phyloP scores from a whole-genome alignment of 805 yeast species.

The Pichia ethanolica region DNA sequence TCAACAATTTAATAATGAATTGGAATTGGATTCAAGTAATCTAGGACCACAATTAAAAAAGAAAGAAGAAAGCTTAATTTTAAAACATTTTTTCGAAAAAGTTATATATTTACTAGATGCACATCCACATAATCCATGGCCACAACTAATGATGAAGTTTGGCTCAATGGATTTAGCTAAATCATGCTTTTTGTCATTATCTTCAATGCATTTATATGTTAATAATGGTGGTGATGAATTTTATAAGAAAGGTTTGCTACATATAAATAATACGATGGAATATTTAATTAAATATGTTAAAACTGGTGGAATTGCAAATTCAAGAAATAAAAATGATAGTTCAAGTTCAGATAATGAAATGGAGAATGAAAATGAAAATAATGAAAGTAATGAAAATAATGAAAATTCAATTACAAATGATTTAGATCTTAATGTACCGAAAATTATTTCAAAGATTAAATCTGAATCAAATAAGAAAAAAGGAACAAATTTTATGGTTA shows the following conservation, averaged over 20 bases:
- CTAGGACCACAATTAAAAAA: slow-evolving; percentile 13
- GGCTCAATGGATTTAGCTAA: slow-evolving; percentile 53
- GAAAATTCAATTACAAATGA: not conserved
- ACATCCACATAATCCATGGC: slow-evolving; percentile 57
- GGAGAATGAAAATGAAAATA: not conserved
- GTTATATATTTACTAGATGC: slow-evolving; percentile 48
- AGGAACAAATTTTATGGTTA: slow-evolving; percentile 38
- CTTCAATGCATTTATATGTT: slow-evolving; percentile 53
- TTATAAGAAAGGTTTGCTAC: slow-evolving; percentile 45
- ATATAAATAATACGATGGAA: slow-evolving; percentile 50
- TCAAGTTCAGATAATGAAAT: not conserved
- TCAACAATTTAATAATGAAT: not conserved
- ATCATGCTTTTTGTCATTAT: slow-evolving; percentile 48
- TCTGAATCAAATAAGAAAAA: slow-evolving; percentile 31
- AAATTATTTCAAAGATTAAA: slow-evolving; percentile 31
- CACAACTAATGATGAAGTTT: slow-evolving; percentile 47
- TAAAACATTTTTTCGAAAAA: slow-evolving; percentile 49
- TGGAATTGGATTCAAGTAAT: slow-evolving; percentile 19
- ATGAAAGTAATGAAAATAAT: not conserved
- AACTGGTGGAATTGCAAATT: slow-evolving; percentile 8
- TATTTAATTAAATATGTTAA: slow-evolving; percentile 40
- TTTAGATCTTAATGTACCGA: slow-evolving; percentile 24
- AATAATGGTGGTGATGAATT: slow-evolving; percentile 45
- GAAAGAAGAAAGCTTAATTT: slow-evolving; percentile 46
- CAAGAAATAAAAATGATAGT: too few species aligned